Base-by-base conservation (phyloP, 164 flowering plant genomes). In the Magnolia changhungtana region DNA sequence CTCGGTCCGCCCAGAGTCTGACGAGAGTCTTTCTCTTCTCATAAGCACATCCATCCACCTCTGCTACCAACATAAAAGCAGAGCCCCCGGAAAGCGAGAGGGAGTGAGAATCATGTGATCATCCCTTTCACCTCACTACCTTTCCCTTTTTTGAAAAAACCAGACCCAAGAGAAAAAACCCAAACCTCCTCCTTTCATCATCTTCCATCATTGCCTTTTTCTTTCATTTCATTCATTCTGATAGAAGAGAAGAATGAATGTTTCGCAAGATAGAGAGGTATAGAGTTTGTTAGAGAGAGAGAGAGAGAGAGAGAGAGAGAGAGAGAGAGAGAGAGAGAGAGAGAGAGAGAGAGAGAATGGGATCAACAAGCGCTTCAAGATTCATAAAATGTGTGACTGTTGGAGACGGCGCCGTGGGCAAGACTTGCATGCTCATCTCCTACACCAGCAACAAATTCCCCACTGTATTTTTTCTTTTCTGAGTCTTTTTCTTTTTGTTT, bases 351-450 rank as follows among this genome's bases (percentile, higher is more conserved):
- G 67, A n/a, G 24, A 23, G 86, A 78, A 92, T 92, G 97, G 90
- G 93, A 82, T 85, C 92, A 45, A 85, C 92, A 45, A 85, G 84
- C 82, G 91, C 88, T 79, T 89, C 98, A 55, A 89, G 86, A 86
- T 95, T 95, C 86, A 95, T 95, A 89, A 95, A 95, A 81, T 95
- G 98, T 78, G 98, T 95, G 20, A 95, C 97, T 7, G 96, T 92
- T 1, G 98, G 98, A 55, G 98, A 95, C 87, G 98, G 98, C 18
- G 98, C 98, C 85, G 96, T 91, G 64, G 97, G 98, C 71, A 95
- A 95, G 83, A 95, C 98, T 72, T 95, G 96, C 81, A 89, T 95
- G 98, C 97, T 95, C 75, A 95, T 95, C 69, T 92, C 94, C 84
- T 95, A 92, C 76, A 95, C 98, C 37, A 94, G 96, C 75, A 94